Evolutionary conservation across 192 early-diverging fungal genomes (phyloP), one percentile per base, ranked within the genome.

Genomic region (Gigaspora rosea): DNA sequence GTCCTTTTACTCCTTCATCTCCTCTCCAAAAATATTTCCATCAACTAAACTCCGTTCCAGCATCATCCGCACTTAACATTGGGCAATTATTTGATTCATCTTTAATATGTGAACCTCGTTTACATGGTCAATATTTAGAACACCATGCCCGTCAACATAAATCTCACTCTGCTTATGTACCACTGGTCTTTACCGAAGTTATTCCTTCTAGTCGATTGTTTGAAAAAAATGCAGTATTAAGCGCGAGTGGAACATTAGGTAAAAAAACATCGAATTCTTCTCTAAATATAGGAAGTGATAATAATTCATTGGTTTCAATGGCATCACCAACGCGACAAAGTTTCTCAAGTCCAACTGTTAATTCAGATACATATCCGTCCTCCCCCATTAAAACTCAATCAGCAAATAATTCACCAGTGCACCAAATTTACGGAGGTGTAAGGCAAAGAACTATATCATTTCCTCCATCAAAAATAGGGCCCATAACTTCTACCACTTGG

Each of bases 51-150:
- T 77, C 80, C 27, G 78, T 83, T 62, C 65, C 79, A 65, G 41
- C 76, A 67, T 48, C 69, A 78, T 13, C 76, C 70, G 18, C 78
- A 77, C 52, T 80, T 77, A 35, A 81, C 78, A 9, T 80, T 66
- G 47, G 75, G 78, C 50, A 83, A 66, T 78, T 78, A 7, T 83
- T 83, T 35, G 82, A 81, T 50, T 83, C 82, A 7, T 83, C 82
- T 1, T 70, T 83, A 52, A 76, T 66, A 8, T 83, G 82, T 51
- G 82, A 83, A 61, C 82, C 82, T 2, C 73, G 76, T 58, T 73
- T 83, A 52, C 80, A 80, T 58, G 82, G 82, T 36, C 82, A 83
- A 46, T 83, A 83, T 64, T 75, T 83, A 22, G 82, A 83, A 56
- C 77, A 80, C 49, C 79, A 83, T 52, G 80, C 80, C 52, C 78